Conservation (phyloP, 805 yeast species). For the Pichia nanzhaoensis region DNA sequence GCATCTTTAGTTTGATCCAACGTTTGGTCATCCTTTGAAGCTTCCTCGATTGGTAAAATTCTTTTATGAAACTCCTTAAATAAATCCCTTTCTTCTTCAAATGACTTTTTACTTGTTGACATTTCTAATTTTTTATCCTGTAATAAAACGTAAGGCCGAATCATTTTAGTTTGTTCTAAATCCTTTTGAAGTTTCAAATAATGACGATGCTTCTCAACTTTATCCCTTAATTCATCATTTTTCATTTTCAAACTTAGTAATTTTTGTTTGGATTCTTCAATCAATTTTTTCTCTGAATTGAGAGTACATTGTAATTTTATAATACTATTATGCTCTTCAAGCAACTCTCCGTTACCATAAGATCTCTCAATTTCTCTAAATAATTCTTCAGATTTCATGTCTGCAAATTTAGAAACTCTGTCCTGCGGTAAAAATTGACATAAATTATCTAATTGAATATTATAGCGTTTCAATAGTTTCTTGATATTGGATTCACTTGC, state of each 20-base stretch:
- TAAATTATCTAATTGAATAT: conserved; percentile 82
- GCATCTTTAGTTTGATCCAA: conserved; percentile 11
- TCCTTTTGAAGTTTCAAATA: conserved; percentile 39
- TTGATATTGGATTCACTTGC: conserved; percentile 42
- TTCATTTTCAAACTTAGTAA: conserved; percentile 32
- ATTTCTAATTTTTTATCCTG: conserved; percentile 32
- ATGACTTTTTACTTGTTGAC: conserved; percentile 20
- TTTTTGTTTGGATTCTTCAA: conserved; percentile 27
- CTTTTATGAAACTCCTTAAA: conserved; percentile 20
- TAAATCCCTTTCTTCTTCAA: conserved; percentile 22
- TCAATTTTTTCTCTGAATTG: conserved; percentile 24
- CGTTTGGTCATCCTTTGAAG: conserved; percentile 11
- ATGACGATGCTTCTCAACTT: conserved; percentile 40
- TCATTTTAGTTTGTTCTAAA: conserved; percentile 32
- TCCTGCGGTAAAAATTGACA: conserved; percentile 96
- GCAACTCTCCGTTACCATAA: conserved; percentile 54
- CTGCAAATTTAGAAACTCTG: conserved; percentile 87
- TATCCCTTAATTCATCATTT: conserved; percentile 35
- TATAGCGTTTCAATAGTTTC: conserved; percentile 39
- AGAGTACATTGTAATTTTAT: conserved; percentile 41
- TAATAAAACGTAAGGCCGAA: conserved; percentile 31
- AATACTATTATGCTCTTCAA: conserved; percentile 50
- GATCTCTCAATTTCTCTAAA: conserved; percentile 77
- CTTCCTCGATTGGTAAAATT: conserved; percentile 18
- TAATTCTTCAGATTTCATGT: conserved; percentile 66